Conservation (phyloP, 306 rosid genomes). For the Pyrus communis region DNA sequence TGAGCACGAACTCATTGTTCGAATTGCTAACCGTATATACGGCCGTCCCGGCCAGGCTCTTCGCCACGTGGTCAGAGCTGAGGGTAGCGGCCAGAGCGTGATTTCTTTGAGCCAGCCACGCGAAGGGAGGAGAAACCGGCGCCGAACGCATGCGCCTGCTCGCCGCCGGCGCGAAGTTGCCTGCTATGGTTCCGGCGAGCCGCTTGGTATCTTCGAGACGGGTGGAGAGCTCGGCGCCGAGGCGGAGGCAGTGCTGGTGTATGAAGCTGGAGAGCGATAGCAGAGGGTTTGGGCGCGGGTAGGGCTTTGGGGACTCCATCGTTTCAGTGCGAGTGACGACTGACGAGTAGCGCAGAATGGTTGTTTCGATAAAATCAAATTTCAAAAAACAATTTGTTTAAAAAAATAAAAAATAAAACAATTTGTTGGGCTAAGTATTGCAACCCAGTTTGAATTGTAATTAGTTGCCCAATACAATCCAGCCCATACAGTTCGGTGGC, state of each 20-base stretch:
- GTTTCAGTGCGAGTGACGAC: background rate
- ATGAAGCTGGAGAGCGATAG: constrained; percentile 59
- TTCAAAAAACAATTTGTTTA: background rate
- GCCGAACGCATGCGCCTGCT: constrained; percentile 17
- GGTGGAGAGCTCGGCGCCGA: constrained; percentile 46
- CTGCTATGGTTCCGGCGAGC: constrained; percentile 44
- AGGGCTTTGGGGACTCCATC: constrained; percentile 55
- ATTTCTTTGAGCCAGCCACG: constrained; percentile 39
- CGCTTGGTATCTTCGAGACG: constrained; percentile 57
- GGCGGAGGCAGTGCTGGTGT: constrained; percentile 59
- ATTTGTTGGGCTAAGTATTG: background rate
- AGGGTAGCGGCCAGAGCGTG: constrained; percentile 44
- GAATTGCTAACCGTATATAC: constrained; percentile 90
- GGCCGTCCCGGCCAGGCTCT: constrained; percentile 70
- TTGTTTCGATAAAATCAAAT: background rate
- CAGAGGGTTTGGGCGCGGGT: constrained; percentile 48
- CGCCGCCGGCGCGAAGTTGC: constrained; percentile 6
- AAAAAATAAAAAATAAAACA: background rate
- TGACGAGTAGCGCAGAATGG: background rate
- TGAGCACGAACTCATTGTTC: constrained; percentile 88
- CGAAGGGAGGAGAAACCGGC: constrained; percentile 24
- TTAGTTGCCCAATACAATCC: background rate
- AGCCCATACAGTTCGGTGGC: background rate
- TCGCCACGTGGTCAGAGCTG: constrained; percentile 59
- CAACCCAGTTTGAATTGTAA: background rate